Percentiles rank a stretch among this genome's conserved stretches.
Conservation (phyloP, 2,329 filamentous ascomycete species). For the Aspergillus hortae region DNA sequence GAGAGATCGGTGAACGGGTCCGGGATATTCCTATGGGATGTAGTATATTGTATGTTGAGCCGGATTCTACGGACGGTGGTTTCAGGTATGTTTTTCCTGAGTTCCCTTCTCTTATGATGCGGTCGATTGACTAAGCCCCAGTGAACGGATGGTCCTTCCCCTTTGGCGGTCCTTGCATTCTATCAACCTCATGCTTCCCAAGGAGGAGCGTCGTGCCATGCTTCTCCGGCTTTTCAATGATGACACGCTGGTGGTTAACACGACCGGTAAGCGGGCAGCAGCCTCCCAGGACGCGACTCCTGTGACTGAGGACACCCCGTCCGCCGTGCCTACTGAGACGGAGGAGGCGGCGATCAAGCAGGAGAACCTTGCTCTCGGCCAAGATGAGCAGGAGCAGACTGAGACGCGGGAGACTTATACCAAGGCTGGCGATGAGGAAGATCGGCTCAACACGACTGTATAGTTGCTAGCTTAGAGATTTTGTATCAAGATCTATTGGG, state of each 20-base stretch:
- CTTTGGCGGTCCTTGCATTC: conserved; percentile 91
- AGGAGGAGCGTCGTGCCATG: conserved; percentile 93
- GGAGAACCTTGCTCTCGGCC: conserved; percentile 36
- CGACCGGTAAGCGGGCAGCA: conserved; percentile 27
- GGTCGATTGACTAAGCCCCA: conserved; percentile 24
- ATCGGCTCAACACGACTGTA: conserved; percentile 47
- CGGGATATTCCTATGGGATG: conserved; percentile 82
- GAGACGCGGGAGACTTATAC: conserved; percentile 43
- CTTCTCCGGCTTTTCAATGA: conserved; percentile 88
- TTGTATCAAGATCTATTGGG: conserved; percentile 2
- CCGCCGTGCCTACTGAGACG: conserved; percentile 18
- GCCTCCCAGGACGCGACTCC: conserved; percentile 14
- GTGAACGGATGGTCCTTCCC: conserved; percentile 81
- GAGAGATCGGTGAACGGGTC: conserved; percentile 83
- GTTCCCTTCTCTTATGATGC: neutral
- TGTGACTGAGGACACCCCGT: conserved; percentile 14
- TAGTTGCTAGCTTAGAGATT: conserved; percentile 20
- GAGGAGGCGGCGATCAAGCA: conserved; percentile 36
- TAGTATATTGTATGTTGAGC: conserved; percentile 81
- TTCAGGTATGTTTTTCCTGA: conserved; percentile 42
- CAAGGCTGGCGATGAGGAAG: conserved; percentile 44
- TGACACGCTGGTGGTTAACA: conserved; percentile 74
- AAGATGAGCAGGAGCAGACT: conserved; percentile 40
- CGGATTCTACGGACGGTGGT: conserved; percentile 56
- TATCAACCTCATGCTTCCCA: conserved; percentile 95